Evolutionary conservation across 495 filamentous ascomycete species (phyloP).

Genomic region (Podospora appendiculata): DNA sequence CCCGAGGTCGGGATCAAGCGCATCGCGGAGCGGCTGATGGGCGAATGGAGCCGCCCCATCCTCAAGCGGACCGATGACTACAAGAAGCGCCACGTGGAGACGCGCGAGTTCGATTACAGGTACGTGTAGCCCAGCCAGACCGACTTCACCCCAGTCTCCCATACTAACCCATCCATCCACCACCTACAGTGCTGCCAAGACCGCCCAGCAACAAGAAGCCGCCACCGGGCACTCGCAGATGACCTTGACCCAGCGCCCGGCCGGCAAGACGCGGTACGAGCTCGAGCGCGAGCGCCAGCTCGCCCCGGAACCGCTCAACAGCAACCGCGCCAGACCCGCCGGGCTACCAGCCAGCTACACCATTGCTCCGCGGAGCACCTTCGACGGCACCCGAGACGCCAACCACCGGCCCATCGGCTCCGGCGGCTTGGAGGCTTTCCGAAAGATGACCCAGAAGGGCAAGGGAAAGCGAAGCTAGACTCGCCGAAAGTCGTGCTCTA

Average conservation of each 20-base stretch:
- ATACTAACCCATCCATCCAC: constrained; percentile 7
- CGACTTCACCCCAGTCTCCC: neutral
- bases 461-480: constrained; percentile 37
- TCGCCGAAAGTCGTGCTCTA: neutral
- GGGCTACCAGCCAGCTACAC: constrained; percentile 71
- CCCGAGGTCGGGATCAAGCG: constrained; percentile 84
- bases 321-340: constrained; percentile 66
- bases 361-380: constrained; percentile 61
- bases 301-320: constrained; percentile 53
- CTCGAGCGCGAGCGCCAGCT: constrained; percentile 62
- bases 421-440: constrained; percentile 71
- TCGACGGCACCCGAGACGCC: constrained; percentile 30
- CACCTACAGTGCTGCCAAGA: constrained; percentile 39
- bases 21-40: constrained; percentile 78
- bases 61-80: constrained; percentile 89
- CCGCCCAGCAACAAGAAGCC: constrained; percentile 36
- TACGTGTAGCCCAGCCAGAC: constrained; percentile 19
- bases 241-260: constrained; percentile 37
- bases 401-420: constrained; percentile 58
- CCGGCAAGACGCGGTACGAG: constrained; percentile 39
- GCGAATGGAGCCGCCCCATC: constrained; percentile 95
- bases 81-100: constrained; percentile 63
- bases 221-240: constrained; percentile 30
- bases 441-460: constrained; percentile 70
- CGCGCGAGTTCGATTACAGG: constrained; percentile 45